These are phyloP conservation scores for Ustilago hordei DNA, from an alignment of 1,284 basidiomycete genomes.

Conservation along the genomic window DNA sequence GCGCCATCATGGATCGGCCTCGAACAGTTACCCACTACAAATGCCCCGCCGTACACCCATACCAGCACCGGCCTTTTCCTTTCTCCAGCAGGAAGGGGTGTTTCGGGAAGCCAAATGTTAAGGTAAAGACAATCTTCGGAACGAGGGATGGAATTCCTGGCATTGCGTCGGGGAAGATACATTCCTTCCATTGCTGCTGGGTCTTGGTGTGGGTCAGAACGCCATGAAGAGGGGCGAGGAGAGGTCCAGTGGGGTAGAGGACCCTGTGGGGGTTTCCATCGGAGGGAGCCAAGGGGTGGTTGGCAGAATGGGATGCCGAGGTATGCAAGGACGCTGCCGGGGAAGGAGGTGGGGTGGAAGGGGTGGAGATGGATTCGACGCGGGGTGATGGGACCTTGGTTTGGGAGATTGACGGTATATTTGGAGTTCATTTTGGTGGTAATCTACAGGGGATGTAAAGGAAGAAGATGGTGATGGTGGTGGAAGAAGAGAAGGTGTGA, in stretches of 20 bases:
- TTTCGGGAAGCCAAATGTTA: slow-evolving; percentile 69
- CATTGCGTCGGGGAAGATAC: slow-evolving; percentile 23
- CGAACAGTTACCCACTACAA: slow-evolving; percentile 55
- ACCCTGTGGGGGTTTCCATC: slow-evolving; percentile 75
- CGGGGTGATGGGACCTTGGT: slow-evolving; percentile 44
- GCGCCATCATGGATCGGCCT: slow-evolving; percentile 32
- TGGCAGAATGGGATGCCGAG: slow-evolving; percentile 78
- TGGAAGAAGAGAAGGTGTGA: neutral
- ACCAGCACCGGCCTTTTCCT: slow-evolving; percentile 74
- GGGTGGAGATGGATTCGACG: slow-evolving; percentile 37
- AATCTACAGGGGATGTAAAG: neutral
- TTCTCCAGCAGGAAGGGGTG: neutral
- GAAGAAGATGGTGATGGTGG: neutral
- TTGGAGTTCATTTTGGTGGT: slow-evolving; percentile 7
- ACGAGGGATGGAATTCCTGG: slow-evolving; percentile 29
- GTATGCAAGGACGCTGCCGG: slow-evolving; percentile 73
- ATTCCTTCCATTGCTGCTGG: slow-evolving; percentile 43
- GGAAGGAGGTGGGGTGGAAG: slow-evolving; percentile 16
- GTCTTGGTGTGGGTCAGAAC: slow-evolving; percentile 47
- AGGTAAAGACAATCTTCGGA: slow-evolving; percentile 74
- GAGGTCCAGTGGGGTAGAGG: slow-evolving; percentile 30
- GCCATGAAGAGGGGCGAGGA: slow-evolving; percentile 26
- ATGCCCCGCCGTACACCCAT: slow-evolving; percentile 73
- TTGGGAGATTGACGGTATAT: slow-evolving; percentile 35
- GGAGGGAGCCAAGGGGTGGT: slow-evolving; percentile 74